Evolutionary conservation across 345 rosid genomes (phyloP).

Genomic region (Linum lewisii): DNA sequence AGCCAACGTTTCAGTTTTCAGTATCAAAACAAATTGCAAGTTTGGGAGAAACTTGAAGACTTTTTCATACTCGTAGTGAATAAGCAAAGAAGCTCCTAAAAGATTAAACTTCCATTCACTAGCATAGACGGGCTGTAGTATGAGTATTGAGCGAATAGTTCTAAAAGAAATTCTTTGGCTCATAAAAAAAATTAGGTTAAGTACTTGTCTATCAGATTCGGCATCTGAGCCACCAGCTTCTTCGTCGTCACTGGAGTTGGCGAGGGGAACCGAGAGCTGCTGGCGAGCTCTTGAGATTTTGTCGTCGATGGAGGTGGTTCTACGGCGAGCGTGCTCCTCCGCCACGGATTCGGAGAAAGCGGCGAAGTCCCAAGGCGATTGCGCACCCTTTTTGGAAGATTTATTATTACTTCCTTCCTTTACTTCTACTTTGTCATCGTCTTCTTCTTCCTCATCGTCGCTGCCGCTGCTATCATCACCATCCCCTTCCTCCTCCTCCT

Average conservation of each 20-base stretch:
- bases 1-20: neutral
- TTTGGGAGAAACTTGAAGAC: neutral
- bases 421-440: constrained; percentile 19
- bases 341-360: constrained; percentile 71
- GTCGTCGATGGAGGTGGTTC: constrained; percentile 76
- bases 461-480: constrained; percentile 17
- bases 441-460: neutral
- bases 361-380: constrained; percentile 91
- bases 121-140: neutral
- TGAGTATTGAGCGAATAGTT: neutral
- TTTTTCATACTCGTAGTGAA: neutral
- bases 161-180: neutral
- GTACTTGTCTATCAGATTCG: constrained; percentile 59
- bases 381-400: constrained; percentile 22
- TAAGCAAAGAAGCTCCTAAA: neutral
- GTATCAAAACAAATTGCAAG: no score
- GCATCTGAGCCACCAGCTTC: constrained; percentile 30
- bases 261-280: constrained; percentile 28
- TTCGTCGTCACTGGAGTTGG: constrained; percentile 14
- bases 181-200: no score
- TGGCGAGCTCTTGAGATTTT: constrained; percentile 66
- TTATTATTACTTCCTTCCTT: constrained; percentile 18
- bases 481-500: constrained; percentile 17
- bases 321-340: constrained; percentile 86
- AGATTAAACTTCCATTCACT: neutral